phyloP scores from a whole-genome alignment of 352 stramenopile species.

The Phytophthora fragariae region DNA sequence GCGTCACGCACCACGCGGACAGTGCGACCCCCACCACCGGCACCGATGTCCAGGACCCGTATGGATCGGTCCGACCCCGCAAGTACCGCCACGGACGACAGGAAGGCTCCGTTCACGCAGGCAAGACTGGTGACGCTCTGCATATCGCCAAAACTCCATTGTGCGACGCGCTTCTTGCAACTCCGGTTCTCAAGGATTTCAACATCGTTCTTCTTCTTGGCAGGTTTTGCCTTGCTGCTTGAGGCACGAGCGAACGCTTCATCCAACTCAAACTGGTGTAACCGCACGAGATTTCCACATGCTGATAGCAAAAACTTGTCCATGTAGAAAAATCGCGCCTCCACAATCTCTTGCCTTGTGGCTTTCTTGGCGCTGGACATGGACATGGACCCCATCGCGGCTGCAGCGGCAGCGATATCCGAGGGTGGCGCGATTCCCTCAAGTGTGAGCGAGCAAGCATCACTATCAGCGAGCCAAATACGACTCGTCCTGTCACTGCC shows the following conservation, averaged over 20 bases:
- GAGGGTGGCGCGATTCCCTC: constrained; percentile 49
- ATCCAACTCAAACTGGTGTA: constrained; percentile 84
- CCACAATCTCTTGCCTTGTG: constrained; percentile 62
- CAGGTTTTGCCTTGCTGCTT: constrained; percentile 33
- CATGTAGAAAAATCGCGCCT: constrained; percentile 89
- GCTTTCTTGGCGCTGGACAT: constrained; percentile 58
- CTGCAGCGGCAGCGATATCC: constrained; percentile 37
- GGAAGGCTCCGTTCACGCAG: constrained; percentile 83
- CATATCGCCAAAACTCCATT: constrained; percentile 71
- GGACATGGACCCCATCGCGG: constrained; percentile 36
- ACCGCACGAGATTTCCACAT: constrained; percentile 62
- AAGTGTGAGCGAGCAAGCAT: constrained; percentile 67
- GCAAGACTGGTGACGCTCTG: constrained; percentile 73
- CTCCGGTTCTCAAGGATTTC: constrained; percentile 66
- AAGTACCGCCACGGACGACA: constrained; percentile 80
- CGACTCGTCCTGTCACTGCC: constrained; percentile 74
- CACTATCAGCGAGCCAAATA: constrained; percentile 71
- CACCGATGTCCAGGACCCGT: constrained; percentile 76
- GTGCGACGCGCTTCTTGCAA: constrained; percentile 68
- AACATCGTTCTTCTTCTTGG: constrained; percentile 37
- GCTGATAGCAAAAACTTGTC: constrained; percentile 87
- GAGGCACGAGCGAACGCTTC: constrained; percentile 53
- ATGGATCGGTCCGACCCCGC: constrained; percentile 82
- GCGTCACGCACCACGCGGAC: constrained; percentile 70
- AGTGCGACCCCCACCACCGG: constrained; percentile 46